Conservation (phyloP, 139 green algal genomes). For the Closterium sp. region DNA sequence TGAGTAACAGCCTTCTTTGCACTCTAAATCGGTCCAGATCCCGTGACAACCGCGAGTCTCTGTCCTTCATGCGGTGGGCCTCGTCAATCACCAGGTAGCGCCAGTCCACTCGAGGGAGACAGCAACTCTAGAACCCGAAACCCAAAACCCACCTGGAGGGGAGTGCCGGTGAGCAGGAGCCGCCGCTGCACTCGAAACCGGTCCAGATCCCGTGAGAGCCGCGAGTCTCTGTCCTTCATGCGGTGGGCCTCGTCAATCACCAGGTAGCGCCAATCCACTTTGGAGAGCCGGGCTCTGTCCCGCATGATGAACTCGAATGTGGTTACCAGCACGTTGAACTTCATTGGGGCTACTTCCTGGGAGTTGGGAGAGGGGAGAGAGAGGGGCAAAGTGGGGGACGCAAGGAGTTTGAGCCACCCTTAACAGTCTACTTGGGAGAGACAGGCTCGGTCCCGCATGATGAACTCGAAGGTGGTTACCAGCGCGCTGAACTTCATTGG, state of each 20-base stretch:
- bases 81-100: conserved; percentile 99
- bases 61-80: conserved; percentile 96
- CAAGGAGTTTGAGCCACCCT: too few species aligned
- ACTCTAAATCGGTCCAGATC: conserved; percentile 80
- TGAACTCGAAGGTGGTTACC: conserved; percentile 97
- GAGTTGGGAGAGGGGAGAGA: neutral
- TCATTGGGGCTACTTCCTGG: conserved; percentile 50
- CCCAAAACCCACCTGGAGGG: conserved; percentile 58
- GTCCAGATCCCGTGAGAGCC: conserved; percentile 80
- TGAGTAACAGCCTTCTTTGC: conserved; percentile 71
- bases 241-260: conserved; percentile 98
- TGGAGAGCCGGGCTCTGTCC: conserved; percentile 13
- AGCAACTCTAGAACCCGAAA: too few species aligned
- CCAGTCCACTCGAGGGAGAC: conserved; percentile 72
- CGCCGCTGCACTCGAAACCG: conserved; percentile 66
- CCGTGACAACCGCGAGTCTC: conserved; percentile 69
- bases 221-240: conserved; percentile 88
- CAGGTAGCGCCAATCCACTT: conserved; percentile 91
- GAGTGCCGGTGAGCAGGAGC: conserved; percentile 70
- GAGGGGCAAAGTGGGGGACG: too few species aligned
- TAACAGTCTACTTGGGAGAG: conserved; percentile 11
- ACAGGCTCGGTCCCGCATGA: conserved; percentile 71
- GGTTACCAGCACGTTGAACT: conserved; percentile 98
- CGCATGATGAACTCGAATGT: conserved; percentile 98
- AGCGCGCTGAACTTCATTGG: conserved; percentile 90